These are phyloP conservation scores for Penicillium corylophilum DNA, from an alignment of 2,329 filamentous ascomycete species.

Conservation along the genomic window DNA sequence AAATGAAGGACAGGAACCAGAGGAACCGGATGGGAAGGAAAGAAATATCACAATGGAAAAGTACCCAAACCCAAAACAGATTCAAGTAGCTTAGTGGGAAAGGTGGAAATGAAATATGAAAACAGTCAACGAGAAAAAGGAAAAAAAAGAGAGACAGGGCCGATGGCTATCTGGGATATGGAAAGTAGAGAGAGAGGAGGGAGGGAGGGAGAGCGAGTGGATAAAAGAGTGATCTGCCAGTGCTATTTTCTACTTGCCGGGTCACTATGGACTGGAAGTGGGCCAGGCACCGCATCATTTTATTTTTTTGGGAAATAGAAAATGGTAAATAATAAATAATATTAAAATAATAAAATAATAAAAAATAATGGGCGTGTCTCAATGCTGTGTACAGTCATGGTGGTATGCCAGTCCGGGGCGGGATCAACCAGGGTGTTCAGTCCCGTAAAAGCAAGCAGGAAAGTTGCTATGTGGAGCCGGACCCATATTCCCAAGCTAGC, in stretches of 20 bases:
- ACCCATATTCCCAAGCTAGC: background rate
- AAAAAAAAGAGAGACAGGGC: conserved; percentile 36
- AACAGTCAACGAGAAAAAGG: conserved; percentile 29
- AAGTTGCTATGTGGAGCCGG: background rate
- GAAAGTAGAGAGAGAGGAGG: conserved; percentile 19
- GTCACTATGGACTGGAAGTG: conserved; percentile 27
- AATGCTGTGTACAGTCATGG: conserved; percentile 10
- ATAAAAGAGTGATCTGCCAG: conserved; percentile 40
- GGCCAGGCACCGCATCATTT: conserved; percentile 28
- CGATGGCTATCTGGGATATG: conserved; percentile 18
- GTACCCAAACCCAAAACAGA: conserved; percentile 31
- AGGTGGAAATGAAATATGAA: conserved; percentile 28
- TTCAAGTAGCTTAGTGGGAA: conserved; percentile 30
- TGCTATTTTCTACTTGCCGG: conserved; percentile 33
- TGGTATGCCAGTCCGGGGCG: conserved; percentile 17
- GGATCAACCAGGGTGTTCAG: conserved; percentile 10
- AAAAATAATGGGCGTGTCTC: conserved; percentile 9
- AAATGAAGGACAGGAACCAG: conserved; percentile 40
- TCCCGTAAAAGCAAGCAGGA: background rate
- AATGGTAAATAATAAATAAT: conserved; percentile 1
- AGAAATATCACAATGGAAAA: conserved; percentile 23
- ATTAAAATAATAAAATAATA: background rate
- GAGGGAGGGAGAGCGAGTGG: conserved; percentile 30
- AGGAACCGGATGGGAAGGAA: conserved; percentile 31
- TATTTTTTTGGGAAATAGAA: background rate